Conservation (phyloP, 768 basidiomycete genomes). For the Pleurotus platypus region DNA sequence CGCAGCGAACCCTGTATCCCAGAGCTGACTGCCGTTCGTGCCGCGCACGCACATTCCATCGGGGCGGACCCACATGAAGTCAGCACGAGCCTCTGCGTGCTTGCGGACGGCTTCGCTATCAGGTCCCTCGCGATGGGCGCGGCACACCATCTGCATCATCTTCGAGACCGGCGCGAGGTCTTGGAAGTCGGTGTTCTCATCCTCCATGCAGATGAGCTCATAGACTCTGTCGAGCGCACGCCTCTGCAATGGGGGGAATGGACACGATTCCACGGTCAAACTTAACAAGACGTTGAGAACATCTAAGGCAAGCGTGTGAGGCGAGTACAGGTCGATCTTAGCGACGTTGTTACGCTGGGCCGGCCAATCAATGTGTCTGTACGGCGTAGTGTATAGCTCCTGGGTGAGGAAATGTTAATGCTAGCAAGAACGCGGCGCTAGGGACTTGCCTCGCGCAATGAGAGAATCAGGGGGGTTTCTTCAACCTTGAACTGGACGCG, state of each 20-base stretch:
- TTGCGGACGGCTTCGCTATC: conserved; percentile 72
- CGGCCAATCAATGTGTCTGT: conserved; percentile 85
- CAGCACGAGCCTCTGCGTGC: conserved; percentile 73
- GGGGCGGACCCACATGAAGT: conserved; percentile 90
- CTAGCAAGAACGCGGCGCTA: neutral
- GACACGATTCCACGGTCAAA: conserved; percentile 58
- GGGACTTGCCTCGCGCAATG: conserved; percentile 63
- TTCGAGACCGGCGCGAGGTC: conserved; percentile 90
- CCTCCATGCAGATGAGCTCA: conserved; percentile 77
- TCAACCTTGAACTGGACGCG: conserved; percentile 63
- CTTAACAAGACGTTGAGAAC: conserved; percentile 52
- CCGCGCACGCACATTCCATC: conserved; percentile 97
- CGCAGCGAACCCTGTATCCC: conserved; percentile 90
- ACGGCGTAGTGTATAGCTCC: conserved; percentile 86
- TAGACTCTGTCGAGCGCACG: conserved; percentile 67
- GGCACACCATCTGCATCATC: conserved; percentile 90
- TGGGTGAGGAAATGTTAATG: conserved; percentile 14
- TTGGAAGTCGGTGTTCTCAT: conserved; percentile 94
- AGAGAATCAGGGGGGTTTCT: conserved; percentile 72
- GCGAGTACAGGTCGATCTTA: conserved; percentile 76
- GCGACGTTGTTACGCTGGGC: conserved; percentile 84
- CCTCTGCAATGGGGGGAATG: conserved; percentile 65
- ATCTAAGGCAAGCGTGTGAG: conserved; percentile 78
- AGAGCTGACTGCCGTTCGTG: conserved; percentile 92
- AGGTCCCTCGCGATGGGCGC: conserved; percentile 71